Percentiles rank a stretch among this genome's conserved stretches.
Evolutionary conservation across 1,284 basidiomycete species (phyloP).

Genomic region (Fistulinella cinereoalba): DNA sequence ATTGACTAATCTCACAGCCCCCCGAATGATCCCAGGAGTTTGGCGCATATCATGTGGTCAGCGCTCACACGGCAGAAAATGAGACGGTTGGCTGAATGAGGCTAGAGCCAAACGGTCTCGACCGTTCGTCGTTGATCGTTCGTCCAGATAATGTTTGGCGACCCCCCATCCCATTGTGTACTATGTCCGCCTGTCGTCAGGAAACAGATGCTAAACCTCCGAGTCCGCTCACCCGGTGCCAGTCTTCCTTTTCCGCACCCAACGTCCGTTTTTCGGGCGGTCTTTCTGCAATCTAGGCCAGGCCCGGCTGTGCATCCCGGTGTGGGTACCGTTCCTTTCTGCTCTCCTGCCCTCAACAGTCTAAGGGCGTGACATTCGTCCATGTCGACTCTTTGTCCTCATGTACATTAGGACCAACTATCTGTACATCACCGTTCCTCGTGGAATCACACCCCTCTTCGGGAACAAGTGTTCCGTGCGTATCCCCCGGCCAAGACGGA

Average conservation of each 20-base stretch:
- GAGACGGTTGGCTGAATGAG: neutral
- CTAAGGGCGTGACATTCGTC: neutral
- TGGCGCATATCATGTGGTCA: neutral
- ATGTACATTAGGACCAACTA: neutral
- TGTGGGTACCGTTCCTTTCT: neutral
- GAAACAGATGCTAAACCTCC: neutral
- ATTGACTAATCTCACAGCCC: no score
- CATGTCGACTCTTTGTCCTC: neutral
- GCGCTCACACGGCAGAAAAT: no score
- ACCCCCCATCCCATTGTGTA: no score
- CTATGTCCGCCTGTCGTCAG: no score
- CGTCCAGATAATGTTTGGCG: neutral
- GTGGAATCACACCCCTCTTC: neutral
- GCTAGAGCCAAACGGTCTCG: conserved; percentile 3
- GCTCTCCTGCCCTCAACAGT: neutral
- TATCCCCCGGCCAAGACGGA: neutral
- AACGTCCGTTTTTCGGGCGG: no score
- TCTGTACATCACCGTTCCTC: no score
- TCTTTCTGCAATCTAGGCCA: neutral
- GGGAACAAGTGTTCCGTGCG: neutral
- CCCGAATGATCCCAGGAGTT: neutral
- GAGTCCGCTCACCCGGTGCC: neutral
- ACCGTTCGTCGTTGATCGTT: neutral
- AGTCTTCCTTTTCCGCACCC: neutral
- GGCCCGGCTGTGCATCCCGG: neutral